phyloP scores from a whole-genome alignment of 768 basidiomycete species.

The Lyophyllum atratum region DNA sequence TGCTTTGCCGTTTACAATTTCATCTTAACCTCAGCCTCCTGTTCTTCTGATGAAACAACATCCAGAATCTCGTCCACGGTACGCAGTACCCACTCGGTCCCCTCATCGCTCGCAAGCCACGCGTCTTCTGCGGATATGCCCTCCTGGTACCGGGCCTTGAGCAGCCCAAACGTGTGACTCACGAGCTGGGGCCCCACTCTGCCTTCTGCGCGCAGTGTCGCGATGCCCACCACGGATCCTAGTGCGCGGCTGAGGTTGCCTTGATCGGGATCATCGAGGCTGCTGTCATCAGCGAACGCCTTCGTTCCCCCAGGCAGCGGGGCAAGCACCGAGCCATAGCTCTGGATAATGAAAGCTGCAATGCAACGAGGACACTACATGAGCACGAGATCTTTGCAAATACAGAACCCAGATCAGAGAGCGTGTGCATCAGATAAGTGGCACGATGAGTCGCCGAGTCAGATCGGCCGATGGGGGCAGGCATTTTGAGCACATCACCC shows the following conservation, averaged over 20 bases:
- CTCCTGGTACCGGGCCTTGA: slow-evolving; percentile 73
- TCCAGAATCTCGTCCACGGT: slow-evolving; percentile 82
- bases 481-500: background rate
- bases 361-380: slow-evolving; percentile 19
- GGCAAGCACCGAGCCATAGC: slow-evolving; percentile 77
- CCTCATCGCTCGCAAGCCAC: slow-evolving; percentile 85
- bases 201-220: slow-evolving; percentile 82
- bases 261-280: slow-evolving; percentile 56
- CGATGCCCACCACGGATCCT: slow-evolving; percentile 83
- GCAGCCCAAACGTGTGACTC: slow-evolving; percentile 88
- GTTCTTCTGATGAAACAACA: slow-evolving; percentile 57
- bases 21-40: slow-evolving; percentile 47
- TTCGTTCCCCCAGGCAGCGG: slow-evolving; percentile 65
- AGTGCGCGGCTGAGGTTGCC: slow-evolving; percentile 85
- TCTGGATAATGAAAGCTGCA: slow-evolving; percentile 84
- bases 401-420: background rate
- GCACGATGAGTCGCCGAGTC: slow-evolving; percentile 12
- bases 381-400: slow-evolving; percentile 15
- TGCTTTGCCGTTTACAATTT: slow-evolving; percentile 52
- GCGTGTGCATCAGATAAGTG: slow-evolving; percentile 31
- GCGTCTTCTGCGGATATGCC: slow-evolving; percentile 68
- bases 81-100: slow-evolving; percentile 86
- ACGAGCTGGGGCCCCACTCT: slow-evolving; percentile 85
- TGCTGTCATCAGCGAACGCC: slow-evolving; percentile 40
- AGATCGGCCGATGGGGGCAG: slow-evolving; percentile 30